A percentile compares a stretch with the other conserved stretches of the same genome.
These are phyloP conservation scores for Striga asiatica DNA, from an alignment of 257 asterid species.

Conservation along the genomic window DNA sequence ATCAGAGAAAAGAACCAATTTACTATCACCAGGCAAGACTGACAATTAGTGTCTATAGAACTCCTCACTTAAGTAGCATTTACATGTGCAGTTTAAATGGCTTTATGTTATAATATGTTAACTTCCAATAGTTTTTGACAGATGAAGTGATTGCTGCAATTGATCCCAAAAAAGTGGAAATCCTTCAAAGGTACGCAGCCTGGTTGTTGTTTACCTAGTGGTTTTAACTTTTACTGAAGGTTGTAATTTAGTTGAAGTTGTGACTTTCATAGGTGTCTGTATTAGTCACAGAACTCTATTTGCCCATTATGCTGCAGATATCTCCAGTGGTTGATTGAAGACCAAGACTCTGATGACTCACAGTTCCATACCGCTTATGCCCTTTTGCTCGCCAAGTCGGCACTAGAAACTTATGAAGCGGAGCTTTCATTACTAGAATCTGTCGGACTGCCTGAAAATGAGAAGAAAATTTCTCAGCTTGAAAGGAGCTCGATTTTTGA, in stretches of 20 bases:
- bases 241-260: neutral
- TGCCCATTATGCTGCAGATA: slow-evolving; percentile 41
- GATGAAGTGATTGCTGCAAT: slow-evolving; percentile 79
- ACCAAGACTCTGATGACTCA: slow-evolving; percentile 64
- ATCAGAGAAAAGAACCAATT: slow-evolving; percentile 59
- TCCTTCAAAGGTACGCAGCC: slow-evolving; percentile 65
- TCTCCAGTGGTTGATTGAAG: slow-evolving; percentile 97
- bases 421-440: slow-evolving; percentile 33
- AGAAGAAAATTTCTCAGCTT: slow-evolving; percentile 23
- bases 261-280: slow-evolving; percentile 6
- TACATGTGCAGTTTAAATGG: neutral
- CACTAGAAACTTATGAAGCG: slow-evolving; percentile 51
- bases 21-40: slow-evolving; percentile 71
- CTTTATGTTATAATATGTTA: neutral
- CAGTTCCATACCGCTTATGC: slow-evolving; percentile 83
- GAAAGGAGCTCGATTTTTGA: slow-evolving; percentile 49
- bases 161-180: slow-evolving; percentile 86
- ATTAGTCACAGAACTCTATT: neutral
- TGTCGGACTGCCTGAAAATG: slow-evolving; percentile 25
- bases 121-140: slow-evolving; percentile 25
- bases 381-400: slow-evolving; percentile 79
- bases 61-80: slow-evolving; percentile 5
- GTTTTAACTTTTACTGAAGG: neutral
- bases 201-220: slow-evolving; percentile 4
- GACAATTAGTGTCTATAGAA: neutral